phyloP scores from a whole-genome alignment of 1,139 yeast genomes.

The Lodderomyces metapsilosis region DNA sequence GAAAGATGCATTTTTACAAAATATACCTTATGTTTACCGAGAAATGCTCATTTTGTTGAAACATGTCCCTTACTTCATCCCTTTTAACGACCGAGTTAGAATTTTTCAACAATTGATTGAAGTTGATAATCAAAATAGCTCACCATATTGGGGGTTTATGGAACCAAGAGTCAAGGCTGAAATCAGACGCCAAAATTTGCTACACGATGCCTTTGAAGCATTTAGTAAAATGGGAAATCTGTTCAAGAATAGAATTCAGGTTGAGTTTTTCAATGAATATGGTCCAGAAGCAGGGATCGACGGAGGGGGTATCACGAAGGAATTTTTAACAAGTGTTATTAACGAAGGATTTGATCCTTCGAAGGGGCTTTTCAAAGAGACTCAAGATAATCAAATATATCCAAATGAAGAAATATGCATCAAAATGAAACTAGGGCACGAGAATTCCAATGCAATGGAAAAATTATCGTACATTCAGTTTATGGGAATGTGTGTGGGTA shows the following conservation, averaged over 20 bases:
- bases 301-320: slow-evolving; percentile 96
- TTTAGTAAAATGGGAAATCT: slow-evolving; percentile 43
- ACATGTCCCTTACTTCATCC: slow-evolving; percentile 74
- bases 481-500: slow-evolving; percentile 81
- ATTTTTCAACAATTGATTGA: slow-evolving; percentile 67
- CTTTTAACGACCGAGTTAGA: slow-evolving; percentile 70
- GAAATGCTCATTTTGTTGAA: slow-evolving; percentile 49
- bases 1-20: slow-evolving; percentile 8
- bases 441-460: slow-evolving; percentile 25
- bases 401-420: slow-evolving; percentile 66
- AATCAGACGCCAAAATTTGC: slow-evolving; percentile 64
- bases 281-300: slow-evolving; percentile 85
- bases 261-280: slow-evolving; percentile 67
- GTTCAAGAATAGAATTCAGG: slow-evolving; percentile 61
- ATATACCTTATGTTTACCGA: not conserved
- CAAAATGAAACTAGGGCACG: slow-evolving; percentile 23
- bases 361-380: slow-evolving; percentile 46
- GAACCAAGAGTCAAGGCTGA: slow-evolving; percentile 40
- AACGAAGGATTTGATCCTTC: slow-evolving; percentile 60
- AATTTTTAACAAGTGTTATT: slow-evolving; percentile 73
- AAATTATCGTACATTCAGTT: slow-evolving; percentile 52
- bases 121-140: slow-evolving; percentile 35
- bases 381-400: slow-evolving; percentile 60
- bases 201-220: slow-evolving; percentile 71
- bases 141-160: slow-evolving; percentile 15